These are phyloP conservation scores for Glarea lozoyensis DNA, from an alignment of 495 filamentous ascomycete species.

Conservation along the genomic window DNA sequence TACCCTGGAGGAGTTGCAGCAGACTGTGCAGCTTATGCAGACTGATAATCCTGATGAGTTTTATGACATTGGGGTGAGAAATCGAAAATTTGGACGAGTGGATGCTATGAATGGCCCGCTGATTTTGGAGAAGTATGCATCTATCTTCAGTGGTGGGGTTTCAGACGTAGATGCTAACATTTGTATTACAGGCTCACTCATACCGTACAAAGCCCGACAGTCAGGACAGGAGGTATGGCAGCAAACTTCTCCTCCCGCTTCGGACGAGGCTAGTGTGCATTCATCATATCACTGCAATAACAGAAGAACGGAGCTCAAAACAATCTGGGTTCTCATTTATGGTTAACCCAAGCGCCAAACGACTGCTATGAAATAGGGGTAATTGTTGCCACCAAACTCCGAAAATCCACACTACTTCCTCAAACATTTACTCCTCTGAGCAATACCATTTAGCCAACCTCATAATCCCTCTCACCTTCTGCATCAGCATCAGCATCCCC, in stretches of 20 bases:
- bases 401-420: neutral
- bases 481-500: constrained; percentile 48
- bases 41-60: constrained; percentile 88
- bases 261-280: too few species aligned
- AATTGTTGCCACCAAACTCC: constrained; percentile 6
- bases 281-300: too few species aligned
- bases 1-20: constrained; percentile 85
- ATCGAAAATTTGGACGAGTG: constrained; percentile 91
- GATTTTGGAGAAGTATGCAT: constrained; percentile 72
- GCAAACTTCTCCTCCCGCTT: constrained; percentile 59
- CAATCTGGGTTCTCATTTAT: constrained; percentile 1
- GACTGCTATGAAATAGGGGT: neutral
- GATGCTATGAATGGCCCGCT: constrained; percentile 78
- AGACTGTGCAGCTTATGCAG: constrained; percentile 71
- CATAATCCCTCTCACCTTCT: constrained; percentile 50
- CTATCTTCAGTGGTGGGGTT: neutral
- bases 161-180: constrained; percentile 28
- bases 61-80: constrained; percentile 76
- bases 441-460: constrained; percentile 31
- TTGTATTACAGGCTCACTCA: constrained; percentile 47
- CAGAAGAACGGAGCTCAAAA: constrained; percentile 1
- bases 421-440: neutral
- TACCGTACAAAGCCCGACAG: constrained; percentile 47
- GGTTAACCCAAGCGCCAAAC: neutral
- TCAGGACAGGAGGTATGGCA: constrained; percentile 46